Conservation (phyloP, 2,329 filamentous ascomycete genomes). For the Colletotrichum karsti region DNA sequence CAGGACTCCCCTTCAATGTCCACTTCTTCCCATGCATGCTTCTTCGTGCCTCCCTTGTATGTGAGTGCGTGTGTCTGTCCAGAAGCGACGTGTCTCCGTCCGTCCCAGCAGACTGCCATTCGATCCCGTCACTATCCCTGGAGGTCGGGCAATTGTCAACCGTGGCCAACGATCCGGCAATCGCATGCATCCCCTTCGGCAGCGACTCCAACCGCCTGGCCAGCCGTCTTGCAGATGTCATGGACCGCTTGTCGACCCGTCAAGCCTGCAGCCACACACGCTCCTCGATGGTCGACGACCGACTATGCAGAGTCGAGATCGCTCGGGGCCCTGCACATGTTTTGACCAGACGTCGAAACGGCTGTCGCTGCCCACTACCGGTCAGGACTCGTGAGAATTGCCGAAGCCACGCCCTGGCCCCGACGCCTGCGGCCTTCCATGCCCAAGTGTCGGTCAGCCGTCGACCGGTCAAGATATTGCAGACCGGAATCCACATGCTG, state of each 20-base stretch:
- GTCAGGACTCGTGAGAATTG: neutral
- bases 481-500: conserved; percentile 7
- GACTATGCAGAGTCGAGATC: neutral
- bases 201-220: neutral
- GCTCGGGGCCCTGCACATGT: neutral
- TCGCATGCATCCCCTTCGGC: conserved; percentile 8
- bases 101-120: neutral
- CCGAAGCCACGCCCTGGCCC: neutral
- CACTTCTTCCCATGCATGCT: neutral
- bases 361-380: neutral
- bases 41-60: neutral
- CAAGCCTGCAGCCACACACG: conserved; percentile 6
- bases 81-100: neutral
- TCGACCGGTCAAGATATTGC: neutral
- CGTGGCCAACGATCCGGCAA: no score
- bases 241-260: neutral
- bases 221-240: conserved; percentile 3
- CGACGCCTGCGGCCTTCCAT: neutral
- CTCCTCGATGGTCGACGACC: neutral
- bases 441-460: conserved; percentile 1
- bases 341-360: neutral
- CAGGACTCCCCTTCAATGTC: neutral
- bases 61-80: no score
- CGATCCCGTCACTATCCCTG: neutral
- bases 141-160: no score